Evolutionary conservation across 2,329 filamentous ascomycete species (phyloP), one percentile per base, ranked within the genome.

Genomic region (Tympanopsis confertula): DNA sequence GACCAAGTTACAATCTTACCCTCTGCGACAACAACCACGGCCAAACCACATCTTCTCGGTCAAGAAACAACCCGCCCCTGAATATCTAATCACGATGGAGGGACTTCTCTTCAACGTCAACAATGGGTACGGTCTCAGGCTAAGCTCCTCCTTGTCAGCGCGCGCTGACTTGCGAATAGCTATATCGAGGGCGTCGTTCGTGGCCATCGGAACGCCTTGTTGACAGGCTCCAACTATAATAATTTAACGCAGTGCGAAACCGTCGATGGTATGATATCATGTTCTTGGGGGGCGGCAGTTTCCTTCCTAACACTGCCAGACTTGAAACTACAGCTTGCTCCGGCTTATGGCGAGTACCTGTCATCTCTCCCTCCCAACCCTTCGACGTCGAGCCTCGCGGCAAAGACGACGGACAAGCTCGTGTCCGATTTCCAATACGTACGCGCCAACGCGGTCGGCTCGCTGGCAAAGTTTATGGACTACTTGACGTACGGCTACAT

Each of bases 401-500:
- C 85, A 50, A 95, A 91, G 68, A 91, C 91, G 39, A 95, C 91
- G 51, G 91, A 98, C 58, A 98, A 98, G 69, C 80, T 98, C 46
- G 89, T 98, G 46, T 82, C 88, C 47, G 91, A 98, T 61, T 98
- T 98, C 61, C 82, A 87, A 55, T 98, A 98, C 59, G 72, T 98
- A 33, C 86, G 93, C 49, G 87, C 88, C 44, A 94, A 98, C 56
- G 85, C 89, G 19, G 85, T 86, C 2, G 91, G 91, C 13, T 86
- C 87, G 1, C 77, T 95, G 28, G 82, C 88, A 44, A 87, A 86
- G 56, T 98, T 98, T 61, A 87, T 98, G 76, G 88, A 96, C 61
- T 98, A 94, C 62, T 69, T 98, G 43, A 98, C 91, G 1, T 98
- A 98, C 58, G 89, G 88, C 44, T 98, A 98, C 71, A 98, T 98